Evolutionary conservation across 495 filamentous ascomycete genomes (phyloP).

Genomic region (Paragyromitra xinjiangensis): DNA sequence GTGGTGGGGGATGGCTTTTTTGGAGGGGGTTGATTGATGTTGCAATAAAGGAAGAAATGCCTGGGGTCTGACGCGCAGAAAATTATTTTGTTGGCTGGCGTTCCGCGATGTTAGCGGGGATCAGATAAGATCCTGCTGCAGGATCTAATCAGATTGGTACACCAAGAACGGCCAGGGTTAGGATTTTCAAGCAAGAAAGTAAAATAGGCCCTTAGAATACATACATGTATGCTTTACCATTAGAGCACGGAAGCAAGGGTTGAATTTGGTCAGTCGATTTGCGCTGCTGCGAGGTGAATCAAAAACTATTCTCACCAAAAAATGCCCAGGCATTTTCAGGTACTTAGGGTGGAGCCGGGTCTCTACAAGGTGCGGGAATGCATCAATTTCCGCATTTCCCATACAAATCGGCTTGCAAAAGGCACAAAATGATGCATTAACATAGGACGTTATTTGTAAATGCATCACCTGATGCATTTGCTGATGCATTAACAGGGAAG

Average conservation of each 20-base stretch:
- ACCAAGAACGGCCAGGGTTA: background rate
- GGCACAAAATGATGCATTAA: too few relatives aligned
- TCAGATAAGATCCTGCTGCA: conserved; percentile 29
- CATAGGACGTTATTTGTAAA: background rate
- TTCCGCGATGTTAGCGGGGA: conserved; percentile 29
- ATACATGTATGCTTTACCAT: background rate
- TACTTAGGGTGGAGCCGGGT: too few relatives aligned
- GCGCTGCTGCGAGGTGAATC: too few relatives aligned
- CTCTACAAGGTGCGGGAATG: too few relatives aligned
- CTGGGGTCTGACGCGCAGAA: conserved; percentile 15
- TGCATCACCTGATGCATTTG: background rate
- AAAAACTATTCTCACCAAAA: too few relatives aligned
- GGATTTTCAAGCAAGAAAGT: too few relatives aligned
- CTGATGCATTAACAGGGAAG: background rate
- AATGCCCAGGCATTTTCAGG: too few relatives aligned
- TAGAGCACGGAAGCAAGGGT: too few relatives aligned
- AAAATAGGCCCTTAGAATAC: too few relatives aligned
- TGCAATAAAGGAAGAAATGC: background rate
- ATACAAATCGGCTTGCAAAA: too few relatives aligned
- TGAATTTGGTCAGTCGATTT: too few relatives aligned
- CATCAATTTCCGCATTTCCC: too few relatives aligned
- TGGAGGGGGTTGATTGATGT: background rate
- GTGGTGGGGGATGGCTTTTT: conserved; percentile 7
- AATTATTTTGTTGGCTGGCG: conserved; percentile 13
- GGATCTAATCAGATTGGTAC: conserved; percentile 14